Evolutionary conservation across 371 early-diverging fungal genomes (phyloP), one percentile per base, ranked within the genome.

Genomic region (Zopfochytrium polystomum): DNA sequence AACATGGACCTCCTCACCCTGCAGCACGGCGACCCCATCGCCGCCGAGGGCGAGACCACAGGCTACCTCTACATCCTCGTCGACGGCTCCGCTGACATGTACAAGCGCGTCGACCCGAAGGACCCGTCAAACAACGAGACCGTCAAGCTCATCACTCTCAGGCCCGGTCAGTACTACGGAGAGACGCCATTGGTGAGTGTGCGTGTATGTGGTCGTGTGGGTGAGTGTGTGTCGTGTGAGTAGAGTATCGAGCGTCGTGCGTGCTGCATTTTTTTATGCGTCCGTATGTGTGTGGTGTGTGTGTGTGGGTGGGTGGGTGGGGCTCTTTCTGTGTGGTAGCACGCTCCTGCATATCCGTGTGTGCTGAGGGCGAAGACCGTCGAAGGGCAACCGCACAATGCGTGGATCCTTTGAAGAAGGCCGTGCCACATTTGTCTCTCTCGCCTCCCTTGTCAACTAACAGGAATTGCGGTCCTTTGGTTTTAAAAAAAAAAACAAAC

Each of bases 101-200:
- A 23, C 58, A 66, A 66, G 62, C 20, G 29, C 15, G 55, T 60
- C 25, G 50, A 54, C 35, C 27, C 38, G 47, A 31, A 31, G 9
- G 23, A 23, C 52, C 2, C 13, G 2, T 11, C 43, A 1, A 3
- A 4, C 25, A 34, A 18, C 29, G 59, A 53, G 35, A 26, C 33
- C 1, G 65, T 68, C 52, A 60, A 64, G 48, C 52, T 68, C 22
- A 56, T 68, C 32, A 49, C 68, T 2, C 54, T 68, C 22, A 22
- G 33, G 3, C 44, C 57, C 25, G 64, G 68, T 38, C 64, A 68
- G 29, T 62, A 59, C 33, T 29, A 54, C 27, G 68, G 68, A 23
- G 68, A 63, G 45, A 29, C 48, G 43, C 46, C 48, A 6, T 35
- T 65, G 27, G 60, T 65, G 51, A 53, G 66, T 55, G 23, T 26